Base-by-base conservation (phyloP, 2,329 filamentous ascomycete genomes). In the Beauveria scarabaeidicola region DNA sequence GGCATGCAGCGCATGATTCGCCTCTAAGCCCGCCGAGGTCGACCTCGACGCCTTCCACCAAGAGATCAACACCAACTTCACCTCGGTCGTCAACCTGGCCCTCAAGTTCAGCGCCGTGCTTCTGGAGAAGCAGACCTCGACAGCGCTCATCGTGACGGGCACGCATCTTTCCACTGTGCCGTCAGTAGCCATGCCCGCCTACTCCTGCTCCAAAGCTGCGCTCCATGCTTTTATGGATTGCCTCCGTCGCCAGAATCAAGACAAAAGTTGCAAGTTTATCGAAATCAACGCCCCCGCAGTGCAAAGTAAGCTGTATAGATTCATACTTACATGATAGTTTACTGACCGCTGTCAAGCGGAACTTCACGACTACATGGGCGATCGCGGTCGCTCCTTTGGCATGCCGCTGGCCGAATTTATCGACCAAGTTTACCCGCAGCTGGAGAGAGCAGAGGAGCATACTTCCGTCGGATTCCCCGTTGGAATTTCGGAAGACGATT, bases 1-100 rank as follows among this genome's bases (percentile, higher is more conserved):
- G 82, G 81, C 29, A 71, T 80, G 41, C 82, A 86, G 67, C 71
- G 70, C 21, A 65, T 64, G 0, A 64, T 78, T 65, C 21, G 65
- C 63, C 19, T 66, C 55, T 43, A 29, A 56, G 10, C 62, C 65
- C 1, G 41, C 32, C 53, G 60, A 58, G 41, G 64, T 71, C 50
- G 63, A 67, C n/a, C 63, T 73, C 48, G 67, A 48, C 1, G 62
- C 62, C 3, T 69, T 70, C 27, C 64, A 68, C 17, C 29, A 58
- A 6, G 60, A 66, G 7, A 56, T 66, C 29, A 51, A 61, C 43
- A 61, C 59, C 40, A 67, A 67, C 58, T 64, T 66, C 25, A 63
- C 62, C 15, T 63, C 61, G 13, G 43, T 63, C 3, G 66, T 66
- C n/a, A 62, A 67, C 40, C 52, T 67, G 6, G 55, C 63, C 27